phyloP scores from a whole-genome alignment of 768 basidiomycete genomes.

The Hygrocybe coccinea region DNA sequence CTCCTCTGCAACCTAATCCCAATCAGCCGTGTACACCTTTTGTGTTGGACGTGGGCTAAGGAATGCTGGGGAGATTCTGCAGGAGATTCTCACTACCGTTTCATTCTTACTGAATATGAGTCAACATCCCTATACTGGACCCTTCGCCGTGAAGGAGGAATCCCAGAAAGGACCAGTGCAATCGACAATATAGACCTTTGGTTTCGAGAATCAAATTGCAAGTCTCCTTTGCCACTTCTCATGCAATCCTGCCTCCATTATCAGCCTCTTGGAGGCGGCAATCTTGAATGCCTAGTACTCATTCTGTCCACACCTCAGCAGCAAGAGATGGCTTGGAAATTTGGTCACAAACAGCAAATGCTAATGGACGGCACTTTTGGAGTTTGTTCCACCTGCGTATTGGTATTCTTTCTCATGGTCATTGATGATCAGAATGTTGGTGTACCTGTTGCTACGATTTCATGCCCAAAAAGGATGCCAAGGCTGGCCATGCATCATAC shows the following conservation, averaged over 20 bases:
- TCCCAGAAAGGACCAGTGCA: not conserved
- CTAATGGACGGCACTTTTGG: slow-evolving; percentile 14
- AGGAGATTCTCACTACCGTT: not conserved
- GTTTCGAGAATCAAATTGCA: no score
- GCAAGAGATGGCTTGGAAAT: slow-evolving; percentile 6
- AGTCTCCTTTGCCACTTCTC: no score
- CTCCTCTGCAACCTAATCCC: not conserved
- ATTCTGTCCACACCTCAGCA: slow-evolving; percentile 6
- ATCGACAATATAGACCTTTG: no score
- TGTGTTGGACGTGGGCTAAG: not conserved
- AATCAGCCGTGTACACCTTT: not conserved
- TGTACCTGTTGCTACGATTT: slow-evolving; percentile 6
- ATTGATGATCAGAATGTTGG: slow-evolving; percentile 7
- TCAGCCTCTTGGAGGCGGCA: no score
- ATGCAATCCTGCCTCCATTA: no score
- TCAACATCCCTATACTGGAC: not conserved
- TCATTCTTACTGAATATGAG: not conserved
- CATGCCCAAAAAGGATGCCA: not conserved
- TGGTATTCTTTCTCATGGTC: slow-evolving; percentile 11
- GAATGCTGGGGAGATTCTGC: not conserved
- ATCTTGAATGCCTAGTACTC: no score
- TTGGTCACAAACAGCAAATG: slow-evolving; percentile 9
- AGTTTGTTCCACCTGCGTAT: slow-evolving; percentile 8
- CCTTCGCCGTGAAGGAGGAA: not conserved
- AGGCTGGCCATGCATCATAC: slow-evolving; percentile 9